A percentile compares a stretch with the other conserved stretches of the same genome.
Evolutionary conservation across 208 protist species (phyloP).

Genomic region (Zelonia costaricensis): DNA sequence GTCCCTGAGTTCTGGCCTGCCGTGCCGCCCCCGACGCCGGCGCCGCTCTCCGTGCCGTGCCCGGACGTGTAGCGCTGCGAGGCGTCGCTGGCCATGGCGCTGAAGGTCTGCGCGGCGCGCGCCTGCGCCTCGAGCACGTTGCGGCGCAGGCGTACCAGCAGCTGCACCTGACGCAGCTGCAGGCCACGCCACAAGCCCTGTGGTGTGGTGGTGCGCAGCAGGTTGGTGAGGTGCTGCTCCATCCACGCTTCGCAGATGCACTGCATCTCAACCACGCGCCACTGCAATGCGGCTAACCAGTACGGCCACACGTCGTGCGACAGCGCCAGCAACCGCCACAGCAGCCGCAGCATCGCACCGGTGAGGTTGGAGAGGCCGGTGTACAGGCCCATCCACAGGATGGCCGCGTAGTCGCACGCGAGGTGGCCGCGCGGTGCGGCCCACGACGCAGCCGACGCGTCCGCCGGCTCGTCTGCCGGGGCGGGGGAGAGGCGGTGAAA

Average conservation of each 20-base stretch:
- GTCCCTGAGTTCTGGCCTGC: neutral
- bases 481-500: conserved; percentile 1
- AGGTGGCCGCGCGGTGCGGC: neutral
- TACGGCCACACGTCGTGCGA: conserved; percentile 11
- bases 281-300: conserved; percentile 19
- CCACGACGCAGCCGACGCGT: neutral
- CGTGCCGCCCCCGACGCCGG: neutral
- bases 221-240: conserved; percentile 5
- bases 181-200: conserved; percentile 21
- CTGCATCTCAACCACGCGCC: conserved; percentile 20
- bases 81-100: neutral
- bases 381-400: conserved; percentile 19
- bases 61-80: neutral
- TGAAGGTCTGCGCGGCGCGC: neutral
- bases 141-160: conserved; percentile 17
- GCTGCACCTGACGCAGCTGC: conserved; percentile 14
- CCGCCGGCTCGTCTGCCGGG: neutral
- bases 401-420: conserved; percentile 17
- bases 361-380: conserved; percentile 20
- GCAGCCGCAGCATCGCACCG: conserved; percentile 21
- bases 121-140: neutral
- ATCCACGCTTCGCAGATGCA: conserved; percentile 26
- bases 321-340: conserved; percentile 16
- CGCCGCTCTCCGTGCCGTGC: neutral
- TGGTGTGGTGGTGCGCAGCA: conserved; percentile 13